A percentile compares a stretch with the other conserved stretches of the same genome.
phyloP scores from a whole-genome alignment of 2,329 filamentous ascomycete genomes.

The Fusarium sp. region DNA sequence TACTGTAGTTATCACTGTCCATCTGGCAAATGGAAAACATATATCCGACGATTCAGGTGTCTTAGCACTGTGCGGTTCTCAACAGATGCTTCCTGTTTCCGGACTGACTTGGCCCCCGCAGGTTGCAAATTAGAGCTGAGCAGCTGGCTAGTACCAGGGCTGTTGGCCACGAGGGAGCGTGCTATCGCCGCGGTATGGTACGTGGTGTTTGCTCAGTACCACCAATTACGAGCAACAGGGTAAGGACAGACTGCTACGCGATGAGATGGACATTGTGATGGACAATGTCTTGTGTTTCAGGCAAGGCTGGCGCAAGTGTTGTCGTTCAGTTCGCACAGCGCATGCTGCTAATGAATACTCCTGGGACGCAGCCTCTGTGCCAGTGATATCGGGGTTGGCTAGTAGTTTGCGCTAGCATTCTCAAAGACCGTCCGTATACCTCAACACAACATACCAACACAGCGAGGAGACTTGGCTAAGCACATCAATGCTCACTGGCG shows the following conservation, averaged over 20 bases:
- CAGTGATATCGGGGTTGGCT: background rate
- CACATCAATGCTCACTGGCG: background rate
- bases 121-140: background rate
- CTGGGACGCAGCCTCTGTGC: background rate
- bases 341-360: background rate
- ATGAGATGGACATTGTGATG: constrained; percentile 28
- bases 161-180: constrained; percentile 13
- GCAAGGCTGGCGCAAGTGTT: constrained; percentile 14
- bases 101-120: background rate
- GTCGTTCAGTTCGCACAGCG: background rate
- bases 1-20: background rate
- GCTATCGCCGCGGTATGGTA: constrained; percentile 4
- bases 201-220: constrained; percentile 10
- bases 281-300: constrained; percentile 37
- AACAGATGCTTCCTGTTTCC: background rate
- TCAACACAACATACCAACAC: background rate
- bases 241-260: constrained; percentile 2
- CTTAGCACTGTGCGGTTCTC: constrained; percentile 8
- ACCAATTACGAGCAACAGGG: constrained; percentile 7
- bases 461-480: background rate
- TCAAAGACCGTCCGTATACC: background rate
- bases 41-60: background rate
- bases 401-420: background rate
- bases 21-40: background rate
- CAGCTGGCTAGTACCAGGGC: background rate